Conservation (phyloP, 192 early-diverging fungal species). For the Irineochytrium annulatum region DNA sequence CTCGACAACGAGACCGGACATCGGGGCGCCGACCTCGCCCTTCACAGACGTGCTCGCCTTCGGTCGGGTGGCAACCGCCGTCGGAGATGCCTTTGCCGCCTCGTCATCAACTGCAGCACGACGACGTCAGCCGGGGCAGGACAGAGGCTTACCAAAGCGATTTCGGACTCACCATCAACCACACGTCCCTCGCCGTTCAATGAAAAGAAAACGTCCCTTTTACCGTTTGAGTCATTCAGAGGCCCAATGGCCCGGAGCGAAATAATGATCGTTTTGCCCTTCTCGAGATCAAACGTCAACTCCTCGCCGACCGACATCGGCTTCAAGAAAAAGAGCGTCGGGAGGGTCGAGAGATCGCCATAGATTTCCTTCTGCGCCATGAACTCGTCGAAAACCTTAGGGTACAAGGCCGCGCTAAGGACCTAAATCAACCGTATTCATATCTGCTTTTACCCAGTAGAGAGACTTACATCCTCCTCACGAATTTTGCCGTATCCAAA, state of each 20-base stretch:
- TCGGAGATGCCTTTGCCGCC: neutral
- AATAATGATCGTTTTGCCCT: conserved; percentile 86
- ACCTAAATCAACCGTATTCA: too few relatives aligned
- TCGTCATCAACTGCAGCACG: conserved; percentile 25
- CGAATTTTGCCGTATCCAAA: conserved; percentile 73
- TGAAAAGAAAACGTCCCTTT: conserved; percentile 92
- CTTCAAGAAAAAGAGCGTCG: conserved; percentile 85
- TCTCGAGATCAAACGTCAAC: conserved; percentile 78
- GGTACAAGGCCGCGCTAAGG: conserved; percentile 85
- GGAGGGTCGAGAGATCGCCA: conserved; percentile 84
- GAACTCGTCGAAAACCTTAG: conserved; percentile 89
- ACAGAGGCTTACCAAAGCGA: conserved; percentile 23
- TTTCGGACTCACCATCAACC: conserved; percentile 62
- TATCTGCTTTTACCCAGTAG: too few relatives aligned
- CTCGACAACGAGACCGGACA: conserved; percentile 93
- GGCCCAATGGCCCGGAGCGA: conserved; percentile 86
- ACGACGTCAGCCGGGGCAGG: neutral
- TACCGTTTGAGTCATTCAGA: conserved; percentile 66
- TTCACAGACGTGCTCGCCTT: conserved; percentile 74
- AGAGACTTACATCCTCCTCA: conserved; percentile 51
- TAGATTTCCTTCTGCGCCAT: conserved; percentile 65
- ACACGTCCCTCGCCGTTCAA: conserved; percentile 92
- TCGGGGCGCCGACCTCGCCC: conserved; percentile 89
- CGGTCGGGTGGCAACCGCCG: conserved; percentile 39
- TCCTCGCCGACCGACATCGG: conserved; percentile 87